Evolutionary conservation across 768 basidiomycete genomes (phyloP), one percentile per base, ranked within the genome.

Genomic region (Lentinus brumalis): DNA sequence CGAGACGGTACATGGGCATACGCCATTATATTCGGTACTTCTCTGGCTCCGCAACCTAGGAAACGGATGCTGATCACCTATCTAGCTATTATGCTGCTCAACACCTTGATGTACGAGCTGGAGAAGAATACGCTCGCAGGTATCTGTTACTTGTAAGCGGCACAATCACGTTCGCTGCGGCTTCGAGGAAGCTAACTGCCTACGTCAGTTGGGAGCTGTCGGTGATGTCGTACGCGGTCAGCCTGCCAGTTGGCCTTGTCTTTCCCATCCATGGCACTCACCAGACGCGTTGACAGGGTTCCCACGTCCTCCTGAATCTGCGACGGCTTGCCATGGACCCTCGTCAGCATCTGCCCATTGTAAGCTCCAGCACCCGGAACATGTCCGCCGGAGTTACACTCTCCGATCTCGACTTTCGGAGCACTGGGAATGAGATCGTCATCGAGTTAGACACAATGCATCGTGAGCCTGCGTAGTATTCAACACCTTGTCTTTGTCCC

Each of bases 61-160:
- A 3, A 35, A 35, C 3, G 35, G 11, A 26, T 26, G 6, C 35
- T 35, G 35, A 35, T 11, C 16, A 45, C 18, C 16, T 2, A 12
- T 2, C 9, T 41, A 67, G 67, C 46, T 7, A 53, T 65, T 16
- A 54, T 69, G 61, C 61, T 69, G 0, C 15, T 69, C 32, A 68
- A 68, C 45, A 61, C 60, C 3, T 41, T 68, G 35, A 61, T 68
- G 61, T 65, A 63, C 41, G 52, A 66, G n/a, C 39, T 60, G 5
- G 46, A 61, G 50, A 56, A 61, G 10, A 64, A 57, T n/a, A 50
- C 67, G 4, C 42, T 60, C 6, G 58, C 62, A 6, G 64, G 67
- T 12, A 50, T 68, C 9, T 62, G 59, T 35, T 68, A 65, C 50
- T 58, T 52, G 67, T 65, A 35, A 46, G 67, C 55, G 7, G 10